Percentiles rank a stretch among this genome's conserved stretches.
These are phyloP conservation scores for Gastrolobium villosum DNA, from an alignment of 306 rosid genomes.

Conservation along the genomic window DNA sequence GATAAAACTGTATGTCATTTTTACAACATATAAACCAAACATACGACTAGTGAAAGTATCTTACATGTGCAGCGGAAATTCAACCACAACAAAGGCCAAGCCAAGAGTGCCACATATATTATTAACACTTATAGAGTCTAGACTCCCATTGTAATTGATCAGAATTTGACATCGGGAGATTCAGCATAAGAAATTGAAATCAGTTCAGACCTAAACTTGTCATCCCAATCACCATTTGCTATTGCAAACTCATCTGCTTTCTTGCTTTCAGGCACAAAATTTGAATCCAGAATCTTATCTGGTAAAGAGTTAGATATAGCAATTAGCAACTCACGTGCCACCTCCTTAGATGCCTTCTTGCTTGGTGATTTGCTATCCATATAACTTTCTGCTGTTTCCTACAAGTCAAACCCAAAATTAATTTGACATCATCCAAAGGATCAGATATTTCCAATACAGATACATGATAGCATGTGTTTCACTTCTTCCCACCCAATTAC, in stretches of 20 bases:
- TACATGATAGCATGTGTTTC: not conserved
- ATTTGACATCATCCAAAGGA: conserved; percentile 21
- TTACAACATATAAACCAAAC: conserved; percentile 1
- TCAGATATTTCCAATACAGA: not conserved
- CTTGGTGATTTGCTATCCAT: conserved; percentile 54
- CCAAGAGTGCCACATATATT: not conserved
- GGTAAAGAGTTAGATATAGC: conserved; percentile 53
- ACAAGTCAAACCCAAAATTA: conserved; percentile 37
- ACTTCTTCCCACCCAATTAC: not conserved
- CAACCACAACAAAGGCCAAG: not conserved
- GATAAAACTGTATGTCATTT: not conserved
- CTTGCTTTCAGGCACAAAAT: conserved; percentile 42
- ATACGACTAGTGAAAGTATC: conserved; percentile 5
- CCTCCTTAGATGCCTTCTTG: conserved; percentile 49
- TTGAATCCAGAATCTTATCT: conserved; percentile 43
- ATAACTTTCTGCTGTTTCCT: conserved; percentile 48
- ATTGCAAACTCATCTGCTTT: conserved; percentile 31
- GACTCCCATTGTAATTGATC: conserved; percentile 29
- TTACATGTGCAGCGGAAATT: not conserved
- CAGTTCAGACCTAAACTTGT: conserved; percentile 53
- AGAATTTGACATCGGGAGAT: conserved; percentile 48
- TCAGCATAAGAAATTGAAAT: conserved; percentile 54
- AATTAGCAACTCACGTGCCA: conserved; percentile 54
- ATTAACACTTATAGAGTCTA: conserved; percentile 7
- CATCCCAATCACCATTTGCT: conserved; percentile 39